Evolutionary conservation across 192 early-diverging fungal species (phyloP), one percentile per base, ranked within the genome.

Genomic region (Backusella tuberculispora): DNA sequence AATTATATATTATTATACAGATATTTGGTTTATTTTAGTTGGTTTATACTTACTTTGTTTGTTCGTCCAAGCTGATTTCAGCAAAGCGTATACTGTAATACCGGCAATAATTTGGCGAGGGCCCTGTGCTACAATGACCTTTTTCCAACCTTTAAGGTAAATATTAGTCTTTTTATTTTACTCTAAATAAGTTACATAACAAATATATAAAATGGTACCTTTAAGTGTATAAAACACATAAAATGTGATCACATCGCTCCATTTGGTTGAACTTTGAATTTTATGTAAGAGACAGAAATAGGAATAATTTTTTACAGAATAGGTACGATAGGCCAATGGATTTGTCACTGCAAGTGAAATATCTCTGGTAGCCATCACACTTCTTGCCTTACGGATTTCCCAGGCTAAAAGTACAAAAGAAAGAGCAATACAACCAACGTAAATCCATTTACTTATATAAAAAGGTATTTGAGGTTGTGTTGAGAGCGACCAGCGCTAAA

Each of bases 191-290:
- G 50, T n/a, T 8, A 48, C 42, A 24, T 5, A 21, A 74, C 13
- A 24, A 1, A 53, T 41, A 24, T 37, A 21, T 48, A 72, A 64
- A 37, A 29, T 71, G 75, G 65, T 84, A 88, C 92, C 90, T 81
- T 92, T 89, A 71, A 95, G 90, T n/a, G 86, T 84, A 79, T 95
- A 95, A 74, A 92, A 96, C n/a, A 93, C 90, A 82, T 88, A 95
- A 76, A 95, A 95, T 7, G 94, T 92, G 3, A 95, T 26, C 2
- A 85, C 76, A 63, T 96, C 95, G 21, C 84, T 84, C 8, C 70
- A 67, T 80, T 86, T 92, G n/a, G 79, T 87, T 3, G 89, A 87
- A 53, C 86, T 83, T 53, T 94, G 82, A 67, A 96, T 91, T 47
- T 91, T 84, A 5, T 78, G 60, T 77, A 96, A 96, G 48, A 96